phyloP scores from a whole-genome alignment of 768 basidiomycete genomes.

The Pleurotus ostreatus region DNA sequence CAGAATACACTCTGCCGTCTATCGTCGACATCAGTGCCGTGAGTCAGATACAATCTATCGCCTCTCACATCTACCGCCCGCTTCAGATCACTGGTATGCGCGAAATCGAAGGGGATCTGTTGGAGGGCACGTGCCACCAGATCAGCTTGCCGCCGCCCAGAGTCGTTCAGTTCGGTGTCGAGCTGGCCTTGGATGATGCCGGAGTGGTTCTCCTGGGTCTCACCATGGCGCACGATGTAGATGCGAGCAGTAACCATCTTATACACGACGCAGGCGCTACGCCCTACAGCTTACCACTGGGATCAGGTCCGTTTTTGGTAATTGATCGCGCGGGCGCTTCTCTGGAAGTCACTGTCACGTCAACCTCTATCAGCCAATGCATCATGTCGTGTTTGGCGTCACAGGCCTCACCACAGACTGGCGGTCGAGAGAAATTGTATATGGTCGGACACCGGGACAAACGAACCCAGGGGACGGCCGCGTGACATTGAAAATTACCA shows the following conservation, averaged over 20 bases:
- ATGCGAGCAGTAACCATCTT: slow-evolving; percentile 37
- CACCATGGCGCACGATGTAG: slow-evolving; percentile 74
- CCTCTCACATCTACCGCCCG: slow-evolving; percentile 60
- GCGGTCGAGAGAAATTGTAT: too few species aligned
- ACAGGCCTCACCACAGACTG: too few species aligned
- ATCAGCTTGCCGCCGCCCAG: slow-evolving; percentile 56
- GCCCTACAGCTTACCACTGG: too few species aligned
- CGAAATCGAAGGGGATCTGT: slow-evolving; percentile 49
- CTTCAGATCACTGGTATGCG: slow-evolving; percentile 68
- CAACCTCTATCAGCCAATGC: too few species aligned
- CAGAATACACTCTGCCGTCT: slow-evolving; percentile 70
- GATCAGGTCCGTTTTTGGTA: too few species aligned
- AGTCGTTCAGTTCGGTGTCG: slow-evolving; percentile 63
- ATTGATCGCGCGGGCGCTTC: too few species aligned
- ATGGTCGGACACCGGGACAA: too few species aligned
- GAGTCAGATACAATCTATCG: neutral
- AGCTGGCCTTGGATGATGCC: slow-evolving; percentile 73
- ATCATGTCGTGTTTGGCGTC: too few species aligned
- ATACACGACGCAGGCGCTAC: too few species aligned
- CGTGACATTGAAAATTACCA: too few species aligned
- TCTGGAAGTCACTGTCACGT: too few species aligned
- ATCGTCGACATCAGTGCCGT: neutral
- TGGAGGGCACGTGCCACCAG: slow-evolving; percentile 52
- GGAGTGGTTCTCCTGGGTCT: slow-evolving; percentile 65
- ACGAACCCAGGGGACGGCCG: too few species aligned